phyloP scores from a whole-genome alignment of 805 yeast species.

The Hanseniaspora lachancei region DNA sequence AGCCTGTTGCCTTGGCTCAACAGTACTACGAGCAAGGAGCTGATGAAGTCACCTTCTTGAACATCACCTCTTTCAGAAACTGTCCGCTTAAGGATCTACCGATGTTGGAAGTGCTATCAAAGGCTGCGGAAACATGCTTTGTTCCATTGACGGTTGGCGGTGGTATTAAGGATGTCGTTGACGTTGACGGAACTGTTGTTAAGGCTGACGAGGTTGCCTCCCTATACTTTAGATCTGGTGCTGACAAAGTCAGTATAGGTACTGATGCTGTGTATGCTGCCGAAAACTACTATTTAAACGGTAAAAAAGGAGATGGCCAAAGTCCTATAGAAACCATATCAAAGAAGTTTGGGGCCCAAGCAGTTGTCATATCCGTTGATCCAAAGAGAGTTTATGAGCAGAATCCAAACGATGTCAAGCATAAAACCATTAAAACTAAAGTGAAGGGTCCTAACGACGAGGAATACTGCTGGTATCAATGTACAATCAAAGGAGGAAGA shows the following conservation, averaged over 20 bases:
- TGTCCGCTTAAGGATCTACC: conserved; percentile 90
- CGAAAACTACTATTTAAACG: conserved; percentile 55
- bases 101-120: conserved; percentile 76
- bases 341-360: conserved; percentile 85
- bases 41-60: conserved; percentile 88
- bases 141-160: conserved; percentile 98
- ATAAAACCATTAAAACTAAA: conserved; percentile 54
- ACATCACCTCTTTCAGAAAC: conserved; percentile 89
- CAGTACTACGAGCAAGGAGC: conserved; percentile 90
- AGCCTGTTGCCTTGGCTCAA: conserved; percentile 89
- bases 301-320: conserved; percentile 48
- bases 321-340: conserved; percentile 92
- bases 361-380: conserved; percentile 96
- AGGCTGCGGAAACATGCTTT: conserved; percentile 78
- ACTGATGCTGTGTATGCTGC: conserved; percentile 92
- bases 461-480: conserved; percentile 81
- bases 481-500: conserved; percentile 94
- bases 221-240: conserved; percentile 87
- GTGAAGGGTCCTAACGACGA: conserved; percentile 80
- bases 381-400: conserved; percentile 78
- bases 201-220: conserved; percentile 88
- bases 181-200: conserved; percentile 65
- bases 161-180: conserved; percentile 82
- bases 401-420: conserved; percentile 37
- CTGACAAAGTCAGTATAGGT: conserved; percentile 97